Evolutionary conservation across 192 early-diverging fungal genomes (phyloP), one percentile per base, ranked within the genome.

Genomic region (Spinellus fusiger): DNA sequence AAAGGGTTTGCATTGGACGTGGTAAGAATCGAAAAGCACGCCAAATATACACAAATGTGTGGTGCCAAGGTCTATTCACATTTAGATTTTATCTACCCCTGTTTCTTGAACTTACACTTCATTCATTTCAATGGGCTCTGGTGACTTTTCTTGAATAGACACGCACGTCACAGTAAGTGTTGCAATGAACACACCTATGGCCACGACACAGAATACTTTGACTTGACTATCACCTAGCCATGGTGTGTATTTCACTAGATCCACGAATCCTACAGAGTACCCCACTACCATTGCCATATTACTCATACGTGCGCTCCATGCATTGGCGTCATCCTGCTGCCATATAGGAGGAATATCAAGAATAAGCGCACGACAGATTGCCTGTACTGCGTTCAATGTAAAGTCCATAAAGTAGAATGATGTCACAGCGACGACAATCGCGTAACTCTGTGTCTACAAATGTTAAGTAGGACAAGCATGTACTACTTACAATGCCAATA

Each of bases 371-470:
- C 96, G 87, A 56, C 84, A 84, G 26, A 81, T 78, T 5, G 93
- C 92, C 65, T 91, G 88, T 8, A 95, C 87, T 7, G 86, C 86
- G 69, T 98, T 98, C 58, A 98, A 80, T 0, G 92, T 85, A 75
- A 98, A 96, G 71, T 98, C 96, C 20, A 98, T 67, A n/a, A 84
- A 70, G 61, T 94, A 98, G 63, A 98, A 96, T 9, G 84, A 84
- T 7, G 80, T 13, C 4, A 98, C 90, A 20, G 92, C 93, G 26
- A 89, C 70, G 31, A 77, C 67, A 33, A 92, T 84, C 1, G 87
- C 77, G 53, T 75, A 33, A 23, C 12, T 16, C 26, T 56, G 62
- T 12, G 33, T 33, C 62, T 64, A 56, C 6, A 18, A 53, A 32
- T 26, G 46, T 47, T 2, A 62, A 44, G 50, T 25, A 49, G 15